Evolutionary conservation across 768 basidiomycete species (phyloP).

Genomic region (Trametes meyenii): DNA sequence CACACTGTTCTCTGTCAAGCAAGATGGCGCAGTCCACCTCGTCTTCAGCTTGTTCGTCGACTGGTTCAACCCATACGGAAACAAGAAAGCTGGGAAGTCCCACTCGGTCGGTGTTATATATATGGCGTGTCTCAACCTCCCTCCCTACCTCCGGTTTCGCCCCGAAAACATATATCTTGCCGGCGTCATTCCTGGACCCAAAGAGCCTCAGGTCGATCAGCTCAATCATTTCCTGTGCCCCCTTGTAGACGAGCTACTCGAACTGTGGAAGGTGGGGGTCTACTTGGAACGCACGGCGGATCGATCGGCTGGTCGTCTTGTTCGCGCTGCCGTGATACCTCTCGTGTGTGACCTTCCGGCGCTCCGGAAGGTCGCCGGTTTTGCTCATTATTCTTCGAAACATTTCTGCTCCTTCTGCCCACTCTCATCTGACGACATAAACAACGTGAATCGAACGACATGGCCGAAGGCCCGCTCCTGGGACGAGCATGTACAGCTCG

Average conservation of each 20-base stretch:
- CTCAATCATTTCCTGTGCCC: slow-evolving; percentile 31
- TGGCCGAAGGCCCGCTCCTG: background rate
- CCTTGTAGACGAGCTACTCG: slow-evolving; percentile 27
- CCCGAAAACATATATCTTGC: slow-evolving; percentile 37
- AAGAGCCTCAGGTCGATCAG: slow-evolving; percentile 23
- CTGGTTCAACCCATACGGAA: slow-evolving; percentile 14
- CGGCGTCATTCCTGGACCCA: slow-evolving; percentile 30
- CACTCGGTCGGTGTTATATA: slow-evolving; percentile 21
- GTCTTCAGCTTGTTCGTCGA: slow-evolving; percentile 9
- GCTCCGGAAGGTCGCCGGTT: slow-evolving; percentile 32
- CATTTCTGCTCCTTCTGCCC: too few species aligned
- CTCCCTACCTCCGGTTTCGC: slow-evolving; percentile 33
- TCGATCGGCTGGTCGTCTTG: background rate
- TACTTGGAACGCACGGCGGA: slow-evolving; percentile 18
- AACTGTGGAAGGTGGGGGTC: slow-evolving; percentile 25
- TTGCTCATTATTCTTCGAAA: slow-evolving; percentile 24
- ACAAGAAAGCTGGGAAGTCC: background rate
- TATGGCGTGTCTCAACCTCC: slow-evolving; percentile 37
- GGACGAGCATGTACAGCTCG: too few species aligned
- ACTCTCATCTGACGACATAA: slow-evolving; percentile 32
- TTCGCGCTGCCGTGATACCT: slow-evolving; percentile 17
- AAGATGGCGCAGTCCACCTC: background rate
- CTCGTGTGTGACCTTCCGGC: slow-evolving; percentile 39
- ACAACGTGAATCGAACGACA: background rate
- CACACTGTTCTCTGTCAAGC: background rate